Evolutionary conservation across 208 protist genomes (phyloP).

Genomic region (Porcisia deanei): DNA sequence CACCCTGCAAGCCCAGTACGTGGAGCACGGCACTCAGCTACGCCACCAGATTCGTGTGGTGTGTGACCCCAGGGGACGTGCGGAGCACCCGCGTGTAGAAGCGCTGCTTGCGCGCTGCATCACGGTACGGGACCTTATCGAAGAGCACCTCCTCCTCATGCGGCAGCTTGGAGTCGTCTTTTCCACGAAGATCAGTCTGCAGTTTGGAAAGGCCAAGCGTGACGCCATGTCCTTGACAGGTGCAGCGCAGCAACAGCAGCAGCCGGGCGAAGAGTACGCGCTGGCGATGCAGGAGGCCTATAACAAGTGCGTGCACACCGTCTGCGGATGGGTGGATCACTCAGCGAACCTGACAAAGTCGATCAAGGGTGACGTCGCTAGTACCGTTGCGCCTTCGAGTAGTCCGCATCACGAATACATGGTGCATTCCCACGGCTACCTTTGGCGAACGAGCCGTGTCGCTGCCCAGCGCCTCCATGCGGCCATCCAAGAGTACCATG

Average conservation of each 20-base stretch:
- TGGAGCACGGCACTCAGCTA: constrained; percentile 36
- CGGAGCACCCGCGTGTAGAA: constrained; percentile 40
- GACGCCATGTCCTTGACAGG: constrained; percentile 3
- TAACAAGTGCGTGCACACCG: constrained; percentile 37
- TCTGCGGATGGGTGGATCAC: constrained; percentile 17
- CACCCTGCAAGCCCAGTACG: constrained; percentile 47
- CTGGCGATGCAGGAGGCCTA: constrained; percentile 46
- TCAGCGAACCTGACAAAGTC: not conserved
- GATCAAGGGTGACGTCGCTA: not conserved
- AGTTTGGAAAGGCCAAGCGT: constrained; percentile 8
- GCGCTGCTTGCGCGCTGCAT: constrained; percentile 50
- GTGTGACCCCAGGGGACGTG: constrained; percentile 13
- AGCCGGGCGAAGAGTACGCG: constrained; percentile 42
- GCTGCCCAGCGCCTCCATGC: constrained; percentile 44
- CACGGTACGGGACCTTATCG: constrained; percentile 44
- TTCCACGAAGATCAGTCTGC: constrained; percentile 22
- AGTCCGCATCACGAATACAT: not conserved
- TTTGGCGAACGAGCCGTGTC: constrained; percentile 53
- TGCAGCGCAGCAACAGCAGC: constrained; percentile 21
- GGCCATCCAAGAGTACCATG: constrained; percentile 48
- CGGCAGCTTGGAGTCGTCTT: constrained; percentile 58
- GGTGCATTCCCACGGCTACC: constrained; percentile 6
- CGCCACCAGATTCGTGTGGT: constrained; percentile 31
- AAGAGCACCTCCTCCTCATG: constrained; percentile 52
- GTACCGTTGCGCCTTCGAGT: not conserved